These are phyloP conservation scores for Microascus cirrosus DNA, from an alignment of 2,329 filamentous ascomycete species.

Conservation along the genomic window DNA sequence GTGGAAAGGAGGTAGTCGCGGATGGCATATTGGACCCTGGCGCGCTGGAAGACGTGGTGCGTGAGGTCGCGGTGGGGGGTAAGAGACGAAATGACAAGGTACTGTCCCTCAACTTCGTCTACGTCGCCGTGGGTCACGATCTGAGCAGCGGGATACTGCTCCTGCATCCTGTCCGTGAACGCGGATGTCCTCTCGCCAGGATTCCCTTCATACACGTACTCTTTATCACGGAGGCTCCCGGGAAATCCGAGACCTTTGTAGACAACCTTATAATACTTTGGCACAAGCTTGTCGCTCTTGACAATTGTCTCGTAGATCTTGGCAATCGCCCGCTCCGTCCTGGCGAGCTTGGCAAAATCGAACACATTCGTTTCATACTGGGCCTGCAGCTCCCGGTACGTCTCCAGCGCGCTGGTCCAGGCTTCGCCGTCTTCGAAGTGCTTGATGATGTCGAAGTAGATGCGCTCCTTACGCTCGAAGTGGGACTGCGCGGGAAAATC, in stretches of 20 bases:
- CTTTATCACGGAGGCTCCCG: constrained; percentile 68
- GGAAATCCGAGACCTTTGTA: constrained; percentile 89
- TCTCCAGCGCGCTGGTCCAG: constrained; percentile 78
- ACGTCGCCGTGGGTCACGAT: constrained; percentile 59
- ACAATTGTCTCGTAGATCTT: constrained; percentile 82
- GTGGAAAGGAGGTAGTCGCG: constrained; percentile 79
- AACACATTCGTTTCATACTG: constrained; percentile 87
- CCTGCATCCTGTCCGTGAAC: constrained; percentile 87
- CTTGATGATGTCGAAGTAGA: constrained; percentile 93
- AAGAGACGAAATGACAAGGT: constrained; percentile 70
- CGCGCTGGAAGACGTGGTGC: constrained; percentile 78
- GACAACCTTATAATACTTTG: constrained; percentile 83
- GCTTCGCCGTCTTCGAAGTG: constrained; percentile 90
- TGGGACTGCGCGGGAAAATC: constrained; percentile 71
- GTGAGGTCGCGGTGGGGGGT: constrained; percentile 70
- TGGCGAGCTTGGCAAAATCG: constrained; percentile 84
- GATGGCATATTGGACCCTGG: constrained; percentile 71
- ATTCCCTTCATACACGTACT: constrained; percentile 82
- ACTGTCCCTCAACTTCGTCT: constrained; percentile 84
- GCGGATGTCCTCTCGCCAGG: constrained; percentile 64
- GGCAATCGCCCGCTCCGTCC: constrained; percentile 81
- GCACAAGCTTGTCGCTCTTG: constrained; percentile 66
- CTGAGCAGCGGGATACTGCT: constrained; percentile 77
- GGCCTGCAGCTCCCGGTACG: constrained; percentile 81
- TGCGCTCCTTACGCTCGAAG: constrained; percentile 83